Evolutionary conservation across 192 early-diverging fungal species (phyloP).

Genomic region (Coemansia umbellata): DNA sequence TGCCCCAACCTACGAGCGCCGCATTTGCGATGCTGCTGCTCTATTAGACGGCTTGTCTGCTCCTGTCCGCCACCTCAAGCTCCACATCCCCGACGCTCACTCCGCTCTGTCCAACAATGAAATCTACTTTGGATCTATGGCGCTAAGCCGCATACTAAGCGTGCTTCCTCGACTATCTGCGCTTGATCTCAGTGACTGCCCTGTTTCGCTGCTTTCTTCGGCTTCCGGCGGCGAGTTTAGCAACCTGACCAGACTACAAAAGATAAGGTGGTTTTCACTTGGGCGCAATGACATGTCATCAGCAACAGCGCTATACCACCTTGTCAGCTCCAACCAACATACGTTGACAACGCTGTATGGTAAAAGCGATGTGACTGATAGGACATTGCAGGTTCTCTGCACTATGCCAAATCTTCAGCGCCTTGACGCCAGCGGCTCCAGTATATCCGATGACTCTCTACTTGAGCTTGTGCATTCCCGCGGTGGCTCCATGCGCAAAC

Average conservation of each 20-base stretch:
- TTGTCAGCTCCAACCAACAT: conserved; percentile 24
- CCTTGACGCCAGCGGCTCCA: conserved; percentile 40
- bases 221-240: background rate
- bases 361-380: conserved; percentile 31
- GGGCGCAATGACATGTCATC: conserved; percentile 50
- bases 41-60: conserved; percentile 11
- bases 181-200: conserved; percentile 47
- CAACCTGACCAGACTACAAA: conserved; percentile 12
- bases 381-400: conserved; percentile 22
- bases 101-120: conserved; percentile 34
- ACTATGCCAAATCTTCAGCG: conserved; percentile 18
- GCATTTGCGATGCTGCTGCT: conserved; percentile 21
- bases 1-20: conserved; percentile 34
- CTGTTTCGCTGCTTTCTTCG: conserved; percentile 15
- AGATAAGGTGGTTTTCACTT: conserved; percentile 37
- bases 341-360: conserved; percentile 28
- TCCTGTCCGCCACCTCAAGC: conserved; percentile 23
- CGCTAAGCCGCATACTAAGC: conserved; percentile 18
- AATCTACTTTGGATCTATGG: conserved; percentile 28
- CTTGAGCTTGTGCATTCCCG: conserved; percentile 20
- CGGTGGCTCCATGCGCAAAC: conserved; percentile 23
- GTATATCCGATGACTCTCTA: conserved; percentile 37
- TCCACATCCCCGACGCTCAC: conserved; percentile 26
- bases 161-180: conserved; percentile 19
- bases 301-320: conserved; percentile 16